Conservation (phyloP, 495 filamentous ascomycete species). For the Hyaloscypha bicolor region DNA sequence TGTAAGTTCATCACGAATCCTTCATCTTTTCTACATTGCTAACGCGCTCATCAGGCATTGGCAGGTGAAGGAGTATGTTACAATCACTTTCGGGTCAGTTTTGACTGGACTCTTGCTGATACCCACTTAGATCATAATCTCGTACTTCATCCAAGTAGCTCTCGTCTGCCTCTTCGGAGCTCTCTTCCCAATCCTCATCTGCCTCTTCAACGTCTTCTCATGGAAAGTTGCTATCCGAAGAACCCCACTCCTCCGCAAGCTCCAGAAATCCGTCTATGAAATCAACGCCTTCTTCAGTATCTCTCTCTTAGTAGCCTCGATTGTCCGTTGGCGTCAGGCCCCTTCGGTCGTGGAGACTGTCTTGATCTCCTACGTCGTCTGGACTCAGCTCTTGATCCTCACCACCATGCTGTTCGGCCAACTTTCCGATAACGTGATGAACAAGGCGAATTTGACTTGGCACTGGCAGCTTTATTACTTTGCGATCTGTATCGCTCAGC, state of each 20-base stretch:
- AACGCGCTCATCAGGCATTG: not conserved
- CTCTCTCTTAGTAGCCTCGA: not conserved
- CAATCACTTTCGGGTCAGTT: too few species aligned
- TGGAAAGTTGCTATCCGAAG: not conserved
- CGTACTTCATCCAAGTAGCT: not conserved
- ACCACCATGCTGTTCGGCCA: not conserved
- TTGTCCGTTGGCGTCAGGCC: not conserved
- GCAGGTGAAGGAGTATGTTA: not conserved
- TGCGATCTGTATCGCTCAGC: not conserved
- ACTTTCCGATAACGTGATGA: not conserved
- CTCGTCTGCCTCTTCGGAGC: not conserved
- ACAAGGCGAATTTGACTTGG: not conserved
- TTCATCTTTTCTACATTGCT: not conserved
- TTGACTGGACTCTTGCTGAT: not conserved
- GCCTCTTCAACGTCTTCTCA: not conserved
- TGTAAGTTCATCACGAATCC: not conserved
- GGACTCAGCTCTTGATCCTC: not conserved
- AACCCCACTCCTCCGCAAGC: not conserved
- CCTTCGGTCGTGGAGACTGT: not conserved
- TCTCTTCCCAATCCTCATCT: not conserved
- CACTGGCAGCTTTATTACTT: not conserved
- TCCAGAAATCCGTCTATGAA: not conserved
- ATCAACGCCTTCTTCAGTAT: not conserved
- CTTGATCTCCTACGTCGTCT: not conserved
- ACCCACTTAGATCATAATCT: not conserved